A percentile compares a stretch with the other conserved stretches of the same genome.
phyloP scores from a whole-genome alignment of 2,329 filamentous ascomycete species.

The Pseudogymnoascus sp. region DNA sequence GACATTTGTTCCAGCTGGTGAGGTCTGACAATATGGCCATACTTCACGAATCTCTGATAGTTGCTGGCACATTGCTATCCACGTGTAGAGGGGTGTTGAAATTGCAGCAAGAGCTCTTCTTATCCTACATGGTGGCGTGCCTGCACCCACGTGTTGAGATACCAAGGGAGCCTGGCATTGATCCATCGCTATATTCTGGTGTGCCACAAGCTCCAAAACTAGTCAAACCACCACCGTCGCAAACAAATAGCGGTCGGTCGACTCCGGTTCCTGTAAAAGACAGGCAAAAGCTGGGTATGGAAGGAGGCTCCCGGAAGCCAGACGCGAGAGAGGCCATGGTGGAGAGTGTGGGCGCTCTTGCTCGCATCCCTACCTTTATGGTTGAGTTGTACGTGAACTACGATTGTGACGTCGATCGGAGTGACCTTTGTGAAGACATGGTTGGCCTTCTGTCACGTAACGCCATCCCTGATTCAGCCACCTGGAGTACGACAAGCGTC shows the following conservation, averaged over 20 bases:
- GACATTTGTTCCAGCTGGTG: slow-evolving; percentile 91
- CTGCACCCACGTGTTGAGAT: slow-evolving; percentile 92
- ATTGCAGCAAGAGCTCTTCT: slow-evolving; percentile 89
- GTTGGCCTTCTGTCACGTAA: slow-evolving; percentile 87
- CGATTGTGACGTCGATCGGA: slow-evolving; percentile 86
- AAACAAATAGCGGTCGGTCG: slow-evolving; percentile 68
- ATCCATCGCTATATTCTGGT: slow-evolving; percentile 83
- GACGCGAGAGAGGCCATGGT: slow-evolving; percentile 98
- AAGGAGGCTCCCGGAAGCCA: slow-evolving; percentile 84
- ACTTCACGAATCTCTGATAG: slow-evolving; percentile 82
- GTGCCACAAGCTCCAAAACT: slow-evolving; percentile 87
- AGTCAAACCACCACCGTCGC: slow-evolving; percentile 68
- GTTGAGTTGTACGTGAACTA: slow-evolving; percentile 96
- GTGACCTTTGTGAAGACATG: slow-evolving; percentile 91
- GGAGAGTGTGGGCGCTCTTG: slow-evolving; percentile 85
- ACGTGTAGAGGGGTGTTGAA: slow-evolving; percentile 89
- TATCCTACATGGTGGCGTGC: slow-evolving; percentile 90
- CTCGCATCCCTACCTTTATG: slow-evolving; percentile 90
- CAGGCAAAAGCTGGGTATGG: slow-evolving; percentile 82
- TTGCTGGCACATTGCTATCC: slow-evolving; percentile 81
- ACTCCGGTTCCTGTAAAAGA: slow-evolving; percentile 91
- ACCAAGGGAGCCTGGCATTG: slow-evolving; percentile 79
- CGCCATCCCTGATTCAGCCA: slow-evolving; percentile 91
- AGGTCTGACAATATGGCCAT: slow-evolving; percentile 95
- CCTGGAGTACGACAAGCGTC: slow-evolving; percentile 98